Conservation (phyloP, 768 basidiomycete genomes). For the Russula emetica region DNA sequence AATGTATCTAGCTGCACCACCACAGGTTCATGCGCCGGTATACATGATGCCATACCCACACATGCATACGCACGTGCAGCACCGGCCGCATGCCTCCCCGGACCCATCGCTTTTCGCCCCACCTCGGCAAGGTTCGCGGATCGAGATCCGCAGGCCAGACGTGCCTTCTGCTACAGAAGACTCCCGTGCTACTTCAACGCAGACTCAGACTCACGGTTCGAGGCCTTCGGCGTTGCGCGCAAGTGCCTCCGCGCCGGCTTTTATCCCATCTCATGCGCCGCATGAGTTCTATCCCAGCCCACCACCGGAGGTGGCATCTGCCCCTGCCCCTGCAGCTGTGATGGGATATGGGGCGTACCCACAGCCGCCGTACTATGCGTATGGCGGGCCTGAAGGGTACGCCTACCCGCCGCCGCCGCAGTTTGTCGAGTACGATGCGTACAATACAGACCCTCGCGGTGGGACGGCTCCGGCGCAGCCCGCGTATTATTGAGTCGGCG, state of each 20-base stretch:
- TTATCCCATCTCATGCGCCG: slow-evolving; percentile 22
- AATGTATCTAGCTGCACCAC: slow-evolving; percentile 54
- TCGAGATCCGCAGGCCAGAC: slow-evolving; percentile 68
- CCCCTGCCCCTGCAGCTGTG: slow-evolving; percentile 38
- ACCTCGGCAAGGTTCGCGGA: slow-evolving; percentile 63
- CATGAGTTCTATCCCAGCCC: slow-evolving; percentile 32
- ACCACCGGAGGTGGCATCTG: slow-evolving; percentile 29
- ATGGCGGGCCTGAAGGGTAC: slow-evolving; percentile 17
- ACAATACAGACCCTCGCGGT: slow-evolving; percentile 16
- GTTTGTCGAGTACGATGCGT: slow-evolving; percentile 23
- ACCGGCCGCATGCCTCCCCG: slow-evolving; percentile 49
- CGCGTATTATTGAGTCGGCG: slow-evolving; percentile 19
- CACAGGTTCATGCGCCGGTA: slow-evolving; percentile 38
- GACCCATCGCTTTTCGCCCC: slow-evolving; percentile 70
- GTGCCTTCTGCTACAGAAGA: slow-evolving; percentile 27
- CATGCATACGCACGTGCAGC: slow-evolving; percentile 49
- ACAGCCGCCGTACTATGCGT: slow-evolving; percentile 22
- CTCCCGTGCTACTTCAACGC: not conserved
- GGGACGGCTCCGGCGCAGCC: not conserved
- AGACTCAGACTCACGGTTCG: slow-evolving; percentile 4
- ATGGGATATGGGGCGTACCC: slow-evolving; percentile 54
- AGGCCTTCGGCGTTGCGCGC: slow-evolving; percentile 42
- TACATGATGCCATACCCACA: slow-evolving; percentile 59
- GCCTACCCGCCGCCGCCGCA: slow-evolving; percentile 18
- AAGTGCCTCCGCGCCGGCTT: slow-evolving; percentile 15